Conservation (phyloP, 2,329 filamentous ascomycete species). For the Ophiostoma pallidulum region DNA sequence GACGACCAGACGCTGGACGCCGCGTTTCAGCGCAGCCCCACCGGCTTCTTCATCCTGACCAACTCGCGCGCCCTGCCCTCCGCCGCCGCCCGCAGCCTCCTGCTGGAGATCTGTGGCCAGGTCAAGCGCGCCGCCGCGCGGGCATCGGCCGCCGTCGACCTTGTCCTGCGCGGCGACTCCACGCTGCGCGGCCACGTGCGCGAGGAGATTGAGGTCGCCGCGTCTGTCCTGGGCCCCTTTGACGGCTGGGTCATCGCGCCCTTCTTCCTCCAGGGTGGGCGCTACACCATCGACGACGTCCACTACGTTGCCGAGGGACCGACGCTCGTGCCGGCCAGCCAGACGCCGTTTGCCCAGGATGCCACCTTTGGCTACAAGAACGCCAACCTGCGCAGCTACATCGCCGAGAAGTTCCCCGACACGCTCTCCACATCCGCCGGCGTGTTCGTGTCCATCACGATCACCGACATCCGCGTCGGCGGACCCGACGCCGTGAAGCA, state of each 20-base stretch:
- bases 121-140: constrained; percentile 35
- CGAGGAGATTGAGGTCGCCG: constrained; percentile 67
- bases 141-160: constrained; percentile 35
- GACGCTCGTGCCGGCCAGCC: constrained; percentile 35
- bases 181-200: constrained; percentile 79
- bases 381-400: constrained; percentile 43
- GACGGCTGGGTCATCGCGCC: no score
- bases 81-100: constrained; percentile 35
- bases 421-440: constrained; percentile 20
- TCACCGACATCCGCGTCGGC: constrained; percentile 36
- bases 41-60: constrained; percentile 51
- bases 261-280: constrained; percentile 49
- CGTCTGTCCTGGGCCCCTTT: constrained; percentile 48
- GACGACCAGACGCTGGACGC: constrained; percentile 32
- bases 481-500: constrained; percentile 30
- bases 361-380: constrained; percentile 48
- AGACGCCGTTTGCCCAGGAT: constrained; percentile 48
- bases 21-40: constrained; percentile 32
- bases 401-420: constrained; percentile 44
- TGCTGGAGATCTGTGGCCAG: constrained; percentile 41
- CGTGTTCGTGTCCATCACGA: constrained; percentile 33
- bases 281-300: constrained; percentile 47
- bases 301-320: constrained; percentile 44
- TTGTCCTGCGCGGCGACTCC: constrained; percentile 48
- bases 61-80: constrained; percentile 48